A percentile compares a stretch with the other conserved stretches of the same genome.
Conservation (phyloP, 768 basidiomycete species). For the Podaxis sp. region DNA sequence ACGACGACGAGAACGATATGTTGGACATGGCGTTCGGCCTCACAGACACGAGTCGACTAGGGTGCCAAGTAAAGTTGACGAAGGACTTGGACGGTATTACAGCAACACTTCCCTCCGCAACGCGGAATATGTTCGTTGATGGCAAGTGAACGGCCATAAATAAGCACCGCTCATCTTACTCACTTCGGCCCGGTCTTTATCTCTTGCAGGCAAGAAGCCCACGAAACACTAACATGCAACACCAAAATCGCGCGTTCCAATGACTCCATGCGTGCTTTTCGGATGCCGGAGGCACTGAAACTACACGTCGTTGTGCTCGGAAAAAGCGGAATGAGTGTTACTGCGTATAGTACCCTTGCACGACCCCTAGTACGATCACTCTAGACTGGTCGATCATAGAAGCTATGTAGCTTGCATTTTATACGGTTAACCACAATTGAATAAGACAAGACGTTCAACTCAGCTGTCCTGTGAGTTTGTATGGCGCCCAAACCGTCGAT, state of each 20-base stretch:
- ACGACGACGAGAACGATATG: conserved; percentile 98
- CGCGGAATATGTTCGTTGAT: conserved; percentile 97
- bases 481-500: too few relatives aligned
- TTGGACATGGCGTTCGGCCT: conserved; percentile 97
- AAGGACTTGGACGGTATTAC: conserved; percentile 83
- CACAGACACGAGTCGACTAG: conserved; percentile 86
- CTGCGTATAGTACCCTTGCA: background rate
- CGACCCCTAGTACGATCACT: background rate
- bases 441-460: background rate
- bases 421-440: background rate
- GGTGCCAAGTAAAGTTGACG: conserved; percentile 77
- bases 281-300: background rate
- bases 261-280: background rate
- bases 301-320: background rate
- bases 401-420: background rate
- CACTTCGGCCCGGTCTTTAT: background rate
- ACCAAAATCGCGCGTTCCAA: background rate
- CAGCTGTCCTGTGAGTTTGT: background rate
- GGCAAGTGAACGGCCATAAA: conserved; percentile 45
- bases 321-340: background rate
- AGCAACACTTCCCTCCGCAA: conserved; percentile 85
- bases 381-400: background rate
- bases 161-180: background rate
- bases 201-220: conserved; percentile 15
- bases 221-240: conserved; percentile 11